Percentiles rank a stretch among this genome's conserved stretches.
phyloP scores from a whole-genome alignment of 176 grass and related monocot genomes.

The Musa beccarii region DNA sequence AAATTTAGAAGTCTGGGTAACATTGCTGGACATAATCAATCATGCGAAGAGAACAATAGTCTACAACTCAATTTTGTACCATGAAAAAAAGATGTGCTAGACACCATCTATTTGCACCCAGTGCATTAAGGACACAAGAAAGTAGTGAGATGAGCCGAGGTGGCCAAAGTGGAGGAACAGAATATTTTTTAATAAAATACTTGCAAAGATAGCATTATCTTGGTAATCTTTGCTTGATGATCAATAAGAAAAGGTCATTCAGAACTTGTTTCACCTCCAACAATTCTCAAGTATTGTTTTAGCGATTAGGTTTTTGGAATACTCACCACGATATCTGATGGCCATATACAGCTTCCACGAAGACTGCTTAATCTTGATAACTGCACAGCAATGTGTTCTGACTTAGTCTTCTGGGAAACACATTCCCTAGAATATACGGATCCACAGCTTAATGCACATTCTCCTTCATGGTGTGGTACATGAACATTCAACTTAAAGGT shows the following conservation, averaged over 20 bases:
- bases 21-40: no score
- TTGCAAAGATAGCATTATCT: neutral
- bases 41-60: no score
- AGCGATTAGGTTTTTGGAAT: neutral
- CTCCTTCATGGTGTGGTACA: neutral
- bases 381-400: neutral
- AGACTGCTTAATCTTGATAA: neutral
- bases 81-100: no score
- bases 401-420: neutral
- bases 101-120: neutral
- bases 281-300: neutral
- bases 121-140: neutral
- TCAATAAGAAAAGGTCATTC: neutral
- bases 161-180: neutral
- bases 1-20: no score
- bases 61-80: no score
- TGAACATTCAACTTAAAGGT: slow-evolving; percentile 2
- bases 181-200: no score
- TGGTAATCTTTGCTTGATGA: neutral
- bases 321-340: slow-evolving; percentile 23
- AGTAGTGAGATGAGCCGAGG: neutral
- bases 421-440: neutral
- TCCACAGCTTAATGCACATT: neutral
- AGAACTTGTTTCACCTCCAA: neutral
- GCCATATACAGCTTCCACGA: neutral